Base-by-base conservation (phyloP, 2,329 filamentous ascomycete genomes). In the Nemania bipapillata region DNA sequence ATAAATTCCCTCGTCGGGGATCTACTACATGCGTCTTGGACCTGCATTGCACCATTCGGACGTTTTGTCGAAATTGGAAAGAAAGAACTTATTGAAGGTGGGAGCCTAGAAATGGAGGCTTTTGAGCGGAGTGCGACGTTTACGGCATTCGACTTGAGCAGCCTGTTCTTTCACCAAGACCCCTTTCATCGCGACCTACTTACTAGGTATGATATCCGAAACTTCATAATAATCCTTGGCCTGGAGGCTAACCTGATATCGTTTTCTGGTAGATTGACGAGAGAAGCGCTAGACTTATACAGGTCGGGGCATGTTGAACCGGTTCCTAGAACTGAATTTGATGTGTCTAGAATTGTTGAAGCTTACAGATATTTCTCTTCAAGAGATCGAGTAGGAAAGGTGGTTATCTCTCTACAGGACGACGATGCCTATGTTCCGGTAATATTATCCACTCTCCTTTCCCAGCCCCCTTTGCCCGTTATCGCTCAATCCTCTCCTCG, bases 1-100 rank as follows among this genome's bases (percentile, higher is more conserved):
- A 63, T 83, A 17, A 82, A 85, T 73, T 83, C 81, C 0, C 76
- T 85, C 0, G 73, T 80, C 1, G 83, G 83, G 0, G 83, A 85
- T 70, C 1, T 58, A 4, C 61, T 76, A 67, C 73, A 75, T 20
- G 69, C 59, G 0, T 70, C 78, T 0, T 82, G 79, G 79, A 57
- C 76, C 4, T 80, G 79, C 62, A 52, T 83, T 11, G 78, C 81
- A 1, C 72, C 74, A 0, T 81, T 81, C 59, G 82, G 82, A 4
- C 73, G 79, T 0, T 82, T 84, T 50, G 70, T 84, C 1, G 82
- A 84, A 68, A 75, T 84, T 22, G 80, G 81, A 1, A 81, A 81
- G 55, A 73, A 74, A 2, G 80, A 83, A 42, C 72, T 81, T 1
- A 28, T 73, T 0, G 77, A 79, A 22, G 81, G 80, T n/a, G 79